phyloP scores from a whole-genome alignment of 768 basidiomycete species.

The Lyophyllum semitale region DNA sequence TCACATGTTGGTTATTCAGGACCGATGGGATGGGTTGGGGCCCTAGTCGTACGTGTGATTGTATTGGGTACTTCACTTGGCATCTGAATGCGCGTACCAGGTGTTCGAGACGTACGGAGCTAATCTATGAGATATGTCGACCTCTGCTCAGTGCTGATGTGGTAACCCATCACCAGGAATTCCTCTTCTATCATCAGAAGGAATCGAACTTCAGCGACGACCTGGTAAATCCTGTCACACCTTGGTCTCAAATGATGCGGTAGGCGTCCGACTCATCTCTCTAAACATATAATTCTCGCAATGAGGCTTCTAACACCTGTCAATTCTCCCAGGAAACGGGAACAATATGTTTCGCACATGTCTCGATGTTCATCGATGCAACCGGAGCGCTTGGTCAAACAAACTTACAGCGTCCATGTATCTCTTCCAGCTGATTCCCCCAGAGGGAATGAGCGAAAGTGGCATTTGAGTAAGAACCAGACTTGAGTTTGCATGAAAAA shows the following conservation, averaged over 20 bases:
- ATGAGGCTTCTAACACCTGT: background rate
- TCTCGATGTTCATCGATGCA: conserved; percentile 36
- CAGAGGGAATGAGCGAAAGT: conserved; percentile 62
- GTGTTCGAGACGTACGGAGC: conserved; percentile 51
- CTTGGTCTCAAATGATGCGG: conserved; percentile 78
- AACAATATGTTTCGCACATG: conserved; percentile 11
- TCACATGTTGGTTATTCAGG: conserved; percentile 27
- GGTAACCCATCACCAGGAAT: conserved; percentile 52
- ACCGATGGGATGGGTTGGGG: conserved; percentile 81
- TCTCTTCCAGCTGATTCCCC: conserved; percentile 57
- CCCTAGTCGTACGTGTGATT: conserved; percentile 68
- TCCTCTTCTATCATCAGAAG: conserved; percentile 83
- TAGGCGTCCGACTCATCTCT: conserved; percentile 28
- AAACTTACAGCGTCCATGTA: conserved; percentile 83
- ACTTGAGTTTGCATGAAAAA: conserved; percentile 10
- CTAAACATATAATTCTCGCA: background rate
- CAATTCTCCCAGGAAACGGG: conserved; percentile 13
- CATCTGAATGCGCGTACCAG: conserved; percentile 25
- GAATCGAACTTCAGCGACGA: conserved; percentile 64
- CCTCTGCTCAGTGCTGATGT: conserved; percentile 15
- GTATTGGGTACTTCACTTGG: conserved; percentile 8
- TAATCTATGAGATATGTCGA: conserved; percentile 28
- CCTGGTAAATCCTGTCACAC: conserved; percentile 58
- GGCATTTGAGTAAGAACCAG: conserved; percentile 73
- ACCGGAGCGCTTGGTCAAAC: conserved; percentile 72